Base-by-base conservation (phyloP, 768 basidiomycete genomes). In the Termitomyces sp. region DNA sequence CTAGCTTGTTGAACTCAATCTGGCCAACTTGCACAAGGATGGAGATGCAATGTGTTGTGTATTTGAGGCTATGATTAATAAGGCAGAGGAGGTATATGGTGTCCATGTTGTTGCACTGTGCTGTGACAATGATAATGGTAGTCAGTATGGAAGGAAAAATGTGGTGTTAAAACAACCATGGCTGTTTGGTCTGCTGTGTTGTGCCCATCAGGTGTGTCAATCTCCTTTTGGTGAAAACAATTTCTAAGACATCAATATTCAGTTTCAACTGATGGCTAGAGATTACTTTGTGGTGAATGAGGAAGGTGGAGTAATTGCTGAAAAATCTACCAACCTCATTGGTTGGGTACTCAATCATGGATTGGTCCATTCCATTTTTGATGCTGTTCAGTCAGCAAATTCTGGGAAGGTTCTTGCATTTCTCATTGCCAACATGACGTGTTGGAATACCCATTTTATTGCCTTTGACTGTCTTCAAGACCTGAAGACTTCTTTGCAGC, bases 381-480 rank as follows among this genome's bases (percentile, higher is more conserved):
- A 73, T 52, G 58, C 66, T 2, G 32, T 38, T 1, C 70, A 73
- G 47, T 54, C 59, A 2, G 60, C 60, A 52, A 66, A 50, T 12
- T 57, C 56, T 50, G 65, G 65, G 5, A 66, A 64, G 38, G 61
- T 69, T 46, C 65, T 72, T 17, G 57, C 67, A 11, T 71, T 67
- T 54, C 64, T 73, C 12, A 60, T 68, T 37, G 68, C 67, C 8
- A 72, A 74, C 57, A 63, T 72, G 56, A 74, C 69, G 0, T 63
- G 63, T 17, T 74, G 69, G 71, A 68, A 64, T 1, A 74, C 70
- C 2, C 70, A 72, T 50, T 70, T 67, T 25, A 57, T 69, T 59
- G 65, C 68, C 1, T 74, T 73, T 52, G 52, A 61, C 32, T 57
- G 57, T 32, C 60, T 72, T 31, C 20, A 17, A 34, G 54, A 60